phyloP scores from a whole-genome alignment of 805 yeast species.

The Barnettozyma siamensis region DNA sequence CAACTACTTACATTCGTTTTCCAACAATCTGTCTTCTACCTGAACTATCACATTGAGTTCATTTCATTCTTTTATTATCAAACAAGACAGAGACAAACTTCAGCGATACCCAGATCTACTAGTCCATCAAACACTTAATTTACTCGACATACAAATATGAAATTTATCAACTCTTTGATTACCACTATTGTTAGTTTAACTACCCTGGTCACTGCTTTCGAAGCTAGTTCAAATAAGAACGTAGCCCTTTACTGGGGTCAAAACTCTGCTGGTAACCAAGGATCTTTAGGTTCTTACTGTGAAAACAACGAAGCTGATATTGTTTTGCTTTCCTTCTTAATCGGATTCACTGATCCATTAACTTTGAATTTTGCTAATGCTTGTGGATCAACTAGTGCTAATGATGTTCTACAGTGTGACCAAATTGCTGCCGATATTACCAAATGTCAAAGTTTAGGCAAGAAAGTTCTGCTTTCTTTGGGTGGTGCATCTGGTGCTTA shows the following conservation, averaged over 20 bases:
- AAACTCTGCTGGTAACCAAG: conserved; percentile 59
- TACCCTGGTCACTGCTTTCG: conserved; percentile 19
- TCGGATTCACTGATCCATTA: conserved; percentile 37
- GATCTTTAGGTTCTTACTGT: conserved; percentile 51
- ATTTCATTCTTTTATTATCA: not conserved
- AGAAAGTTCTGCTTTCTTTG: conserved; percentile 70
- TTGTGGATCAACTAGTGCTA: conserved; percentile 32
- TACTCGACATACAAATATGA: conserved; percentile 1
- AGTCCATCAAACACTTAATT: not conserved
- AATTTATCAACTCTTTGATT: conserved; percentile 6
- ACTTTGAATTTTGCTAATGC: conserved; percentile 55
- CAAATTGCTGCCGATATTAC: conserved; percentile 65
- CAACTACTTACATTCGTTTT: not conserved
- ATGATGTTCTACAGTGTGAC: conserved; percentile 40
- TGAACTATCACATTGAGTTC: not conserved
- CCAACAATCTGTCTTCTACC: not conserved
- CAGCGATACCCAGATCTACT: not conserved
- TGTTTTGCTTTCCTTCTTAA: conserved; percentile 64
- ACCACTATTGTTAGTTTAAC: conserved; percentile 9
- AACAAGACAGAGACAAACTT: not conserved
- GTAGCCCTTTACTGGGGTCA: conserved; percentile 92
- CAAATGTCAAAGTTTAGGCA: conserved; percentile 77
- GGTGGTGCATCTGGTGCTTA: conserved; percentile 76
- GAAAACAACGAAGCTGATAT: conserved; percentile 63
- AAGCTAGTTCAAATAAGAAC: conserved; percentile 41